Conservation (phyloP, 371 early-diverging fungal genomes). For the Mortierella sp. region DNA sequence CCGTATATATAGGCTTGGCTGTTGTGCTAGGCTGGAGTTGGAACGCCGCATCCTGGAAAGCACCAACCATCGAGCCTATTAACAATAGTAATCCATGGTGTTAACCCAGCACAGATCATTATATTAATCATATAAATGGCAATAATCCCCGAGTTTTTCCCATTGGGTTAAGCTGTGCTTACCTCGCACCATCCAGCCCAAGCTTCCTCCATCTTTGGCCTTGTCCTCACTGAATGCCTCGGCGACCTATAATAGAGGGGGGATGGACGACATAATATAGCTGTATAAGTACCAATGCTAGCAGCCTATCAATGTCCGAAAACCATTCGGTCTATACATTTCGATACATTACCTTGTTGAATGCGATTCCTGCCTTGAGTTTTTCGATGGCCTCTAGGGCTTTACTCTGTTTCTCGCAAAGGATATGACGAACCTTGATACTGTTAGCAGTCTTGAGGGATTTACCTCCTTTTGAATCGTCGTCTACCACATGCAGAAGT, state of each 20-base stretch:
- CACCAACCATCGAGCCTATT: constrained; percentile 85
- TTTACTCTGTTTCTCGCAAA: constrained; percentile 87
- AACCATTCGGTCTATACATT: not conserved
- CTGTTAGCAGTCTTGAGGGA: constrained; percentile 80
- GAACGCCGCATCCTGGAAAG: constrained; percentile 94
- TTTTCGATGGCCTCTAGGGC: constrained; percentile 59
- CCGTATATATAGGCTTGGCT: constrained; percentile 79
- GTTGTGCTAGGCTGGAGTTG: constrained; percentile 80
- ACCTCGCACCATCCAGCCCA: constrained; percentile 91
- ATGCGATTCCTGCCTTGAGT: constrained; percentile 53
- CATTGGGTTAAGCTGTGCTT: not conserved
- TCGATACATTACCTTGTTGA: constrained; percentile 57
- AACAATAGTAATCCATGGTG: not conserved
- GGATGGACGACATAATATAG: not conserved
- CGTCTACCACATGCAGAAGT: constrained; percentile 27
- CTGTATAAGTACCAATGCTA: too few species aligned
- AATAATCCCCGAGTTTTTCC: too few species aligned
- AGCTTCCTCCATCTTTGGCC: constrained; percentile 77
- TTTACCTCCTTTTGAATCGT: constrained; percentile 68
- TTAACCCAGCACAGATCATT: not conserved
- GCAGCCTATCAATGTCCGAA: not conserved
- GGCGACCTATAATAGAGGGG: constrained; percentile 71
- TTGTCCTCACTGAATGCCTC: constrained; percentile 91
- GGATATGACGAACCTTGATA: constrained; percentile 85
- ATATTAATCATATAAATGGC: too few species aligned